Base-by-base conservation (phyloP, 306 rosid species). In the Cicer arietinum region DNA sequence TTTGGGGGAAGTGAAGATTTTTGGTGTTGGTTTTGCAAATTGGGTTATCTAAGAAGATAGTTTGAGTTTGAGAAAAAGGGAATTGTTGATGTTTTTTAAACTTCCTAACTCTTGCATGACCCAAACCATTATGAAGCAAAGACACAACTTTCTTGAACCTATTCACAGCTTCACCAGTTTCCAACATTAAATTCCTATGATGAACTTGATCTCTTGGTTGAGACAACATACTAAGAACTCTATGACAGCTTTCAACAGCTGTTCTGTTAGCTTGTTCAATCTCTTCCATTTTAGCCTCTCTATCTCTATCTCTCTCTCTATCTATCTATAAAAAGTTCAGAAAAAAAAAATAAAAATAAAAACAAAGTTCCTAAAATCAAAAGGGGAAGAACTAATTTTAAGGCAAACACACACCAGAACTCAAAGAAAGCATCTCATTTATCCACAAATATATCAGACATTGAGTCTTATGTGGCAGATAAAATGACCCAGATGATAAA, bases 61-160 rank as follows among this genome's bases (percentile, higher is more conserved):
- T 88, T 59, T 87, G 89, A 50, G 91, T 88, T 59, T 87, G 89
- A 50, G 91, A 86, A 25, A 89, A 83, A 73, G 96, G 87, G 60
- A 79, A 40, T 70, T 85, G 87, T 68, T 77, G 82, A 57, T 73
- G 82, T 37, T 79, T 89, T 58, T 86, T 87, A 17, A 67, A 79
- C 84, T 87, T 92, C 80, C 92, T 90, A 35, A 89, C 88, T 83
- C 97, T 90, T 18, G 98, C 97, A 89, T 89, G 98, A 79, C 94
- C 97, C 76, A 88, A 54, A 64, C 92, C 87, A 80, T 77, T 84
- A 20, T 83, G 81, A 41, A 95, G 91, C 86, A 95, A 81, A 79
- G 98, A 86, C 63, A 87, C 91, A 79, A 95, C 97, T 85, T 90
- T 90, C 89, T 87, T 95, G 86, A 95, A 92, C 88, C 86, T 88